Evolutionary conservation across 495 filamentous ascomycete genomes (phyloP), one percentile per base, ranked within the genome.

Genomic region (Daldinia childiae): DNA sequence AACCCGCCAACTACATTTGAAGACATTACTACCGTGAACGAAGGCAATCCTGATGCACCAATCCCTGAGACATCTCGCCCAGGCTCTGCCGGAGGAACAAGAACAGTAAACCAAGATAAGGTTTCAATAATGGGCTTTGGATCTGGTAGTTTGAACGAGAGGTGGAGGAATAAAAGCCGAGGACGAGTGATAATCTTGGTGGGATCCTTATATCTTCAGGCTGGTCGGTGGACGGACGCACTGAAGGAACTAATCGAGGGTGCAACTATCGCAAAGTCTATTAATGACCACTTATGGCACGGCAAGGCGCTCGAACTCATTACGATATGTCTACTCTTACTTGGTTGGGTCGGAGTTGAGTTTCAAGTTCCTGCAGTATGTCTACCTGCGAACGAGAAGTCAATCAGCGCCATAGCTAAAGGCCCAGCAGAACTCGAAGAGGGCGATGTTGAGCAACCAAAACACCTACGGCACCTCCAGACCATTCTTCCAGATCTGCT

Each of bases 251-350:
- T 98, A 32, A 82, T 89, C 26, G 94, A 98, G 59, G 91, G 90
- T 54, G 93, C 91, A 7, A 87, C 88, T 11, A 87, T 90, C 68
- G 92, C 93, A 15, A 92, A 91, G 77, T 89, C 88, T 36, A 88
- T 90, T 71, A 94, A 92, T 77, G 95, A 98, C 79, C 92, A 97
- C 82, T 77, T 97, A 7, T 99, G 95, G 95, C 93, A 98, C 83
- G 95, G 91, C 12, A 99, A 98, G 80, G 94, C 92, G 3, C 85
- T 98, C 32, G 95, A 98, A 74, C 90, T 92, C 9, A 91, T 95
- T 69, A 80, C 94, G 14, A 86, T 97, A 52, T 90, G 89, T 76
- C 85, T 98, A 66, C 72, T 98, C 30, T 88, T 98, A 81, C 87
- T 96, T 55, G 91, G 90, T 58, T 96, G 93, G 91, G 86, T 90